Evolutionary conservation across 2,329 filamentous ascomycete genomes (phyloP).

Genomic region (Hypoxylon sp.): DNA sequence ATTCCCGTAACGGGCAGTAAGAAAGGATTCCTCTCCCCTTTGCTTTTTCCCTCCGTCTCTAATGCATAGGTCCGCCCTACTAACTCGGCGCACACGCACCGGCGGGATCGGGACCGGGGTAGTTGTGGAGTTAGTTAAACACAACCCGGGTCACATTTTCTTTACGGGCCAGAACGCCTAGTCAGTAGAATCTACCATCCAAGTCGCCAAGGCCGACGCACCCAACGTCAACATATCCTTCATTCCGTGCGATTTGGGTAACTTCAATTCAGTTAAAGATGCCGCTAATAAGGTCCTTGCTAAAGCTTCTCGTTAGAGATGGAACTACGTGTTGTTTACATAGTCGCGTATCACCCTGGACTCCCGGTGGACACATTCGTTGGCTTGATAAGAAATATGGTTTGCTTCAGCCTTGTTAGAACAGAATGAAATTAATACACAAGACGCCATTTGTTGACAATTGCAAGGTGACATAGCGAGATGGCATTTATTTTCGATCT

Average conservation of each 20-base stretch:
- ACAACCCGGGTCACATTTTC: slow-evolving; percentile 42
- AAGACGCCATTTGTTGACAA: too few species aligned
- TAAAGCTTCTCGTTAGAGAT: background rate
- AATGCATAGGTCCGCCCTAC: background rate
- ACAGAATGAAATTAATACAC: too few species aligned
- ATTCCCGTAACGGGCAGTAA: slow-evolving; percentile 13
- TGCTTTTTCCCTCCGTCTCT: background rate
- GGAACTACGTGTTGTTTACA: too few species aligned
- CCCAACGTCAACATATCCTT: slow-evolving; percentile 24
- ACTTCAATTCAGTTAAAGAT: slow-evolving; percentile 14
- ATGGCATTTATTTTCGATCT: too few species aligned
- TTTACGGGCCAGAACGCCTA: slow-evolving; percentile 45
- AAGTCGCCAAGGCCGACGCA: slow-evolving; percentile 3
- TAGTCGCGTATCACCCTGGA: too few species aligned
- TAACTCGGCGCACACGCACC: slow-evolving; percentile 33
- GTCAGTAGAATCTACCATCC: slow-evolving; percentile 35
- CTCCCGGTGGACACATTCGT: too few species aligned
- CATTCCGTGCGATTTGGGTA: slow-evolving; percentile 29
- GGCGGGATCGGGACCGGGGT: slow-evolving; percentile 33
- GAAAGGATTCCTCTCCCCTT: background rate
- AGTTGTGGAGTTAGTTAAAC: slow-evolving; percentile 25
- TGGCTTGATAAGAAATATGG: too few species aligned
- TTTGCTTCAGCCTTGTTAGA: too few species aligned
- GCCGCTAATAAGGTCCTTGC: slow-evolving; percentile 16
- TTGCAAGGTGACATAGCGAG: too few species aligned